phyloP scores from a whole-genome alignment of 768 basidiomycete genomes.

The button mushroom (Agaricus bisporus) region DNA sequence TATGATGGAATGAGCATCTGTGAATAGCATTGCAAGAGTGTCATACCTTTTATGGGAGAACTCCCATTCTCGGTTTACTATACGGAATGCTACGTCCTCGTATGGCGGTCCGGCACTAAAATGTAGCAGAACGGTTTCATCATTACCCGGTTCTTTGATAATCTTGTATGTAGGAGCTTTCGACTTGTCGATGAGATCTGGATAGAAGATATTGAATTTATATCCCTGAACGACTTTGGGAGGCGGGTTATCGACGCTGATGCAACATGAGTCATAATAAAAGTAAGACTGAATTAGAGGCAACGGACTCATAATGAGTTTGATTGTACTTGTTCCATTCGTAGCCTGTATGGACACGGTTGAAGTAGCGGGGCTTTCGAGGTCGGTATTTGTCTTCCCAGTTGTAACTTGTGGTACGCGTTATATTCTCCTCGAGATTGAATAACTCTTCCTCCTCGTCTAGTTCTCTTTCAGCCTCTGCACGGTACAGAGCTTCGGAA shows the following conservation, averaged over 20 bases:
- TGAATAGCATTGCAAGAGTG: slow-evolving; percentile 6
- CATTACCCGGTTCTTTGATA: slow-evolving; percentile 89
- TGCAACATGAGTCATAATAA: slow-evolving; percentile 13
- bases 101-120: slow-evolving; percentile 98
- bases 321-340: slow-evolving; percentile 99
- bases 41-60: slow-evolving; percentile 94
- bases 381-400: slow-evolving; percentile 99
- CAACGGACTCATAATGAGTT: slow-evolving; percentile 93
- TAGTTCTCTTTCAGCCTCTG: slow-evolving; percentile 86
- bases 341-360: slow-evolving; percentile 97
- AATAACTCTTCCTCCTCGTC: slow-evolving; percentile 97
- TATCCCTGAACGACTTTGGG: slow-evolving; percentile 99
- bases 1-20: slow-evolving; percentile 21
- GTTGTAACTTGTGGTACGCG: slow-evolving; percentile 80
- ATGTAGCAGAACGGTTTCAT: slow-evolving; percentile 88
- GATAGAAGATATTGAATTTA: slow-evolving; percentile 99
- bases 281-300: slow-evolving; percentile 3
- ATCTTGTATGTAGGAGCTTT: slow-evolving; percentile 97
- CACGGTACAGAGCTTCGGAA: slow-evolving; percentile 86
- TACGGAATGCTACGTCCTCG: slow-evolving; percentile 97
- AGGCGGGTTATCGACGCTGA: slow-evolving; percentile 94
- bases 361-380: slow-evolving; percentile 96
- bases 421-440: slow-evolving; percentile 87
- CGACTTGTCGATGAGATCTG: slow-evolving; percentile 96
- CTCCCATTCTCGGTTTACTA: slow-evolving; percentile 98